Conservation (phyloP, 305 asterid species). For the Stenogyne calaminthoides region DNA sequence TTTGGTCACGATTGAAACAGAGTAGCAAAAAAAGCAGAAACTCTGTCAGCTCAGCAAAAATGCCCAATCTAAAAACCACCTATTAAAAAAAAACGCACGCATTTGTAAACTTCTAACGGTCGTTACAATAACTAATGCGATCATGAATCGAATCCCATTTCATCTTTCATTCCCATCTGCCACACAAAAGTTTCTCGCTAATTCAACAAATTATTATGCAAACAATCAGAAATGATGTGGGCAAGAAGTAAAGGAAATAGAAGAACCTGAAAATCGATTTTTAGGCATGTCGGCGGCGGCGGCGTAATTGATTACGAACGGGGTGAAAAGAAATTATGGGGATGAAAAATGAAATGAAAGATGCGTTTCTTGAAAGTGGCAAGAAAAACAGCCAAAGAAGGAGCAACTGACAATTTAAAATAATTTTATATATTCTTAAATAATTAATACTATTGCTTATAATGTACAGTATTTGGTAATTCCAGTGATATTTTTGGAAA, state of each 20-base stretch:
- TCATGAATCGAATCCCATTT: conserved; percentile 28
- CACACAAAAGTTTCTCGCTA: not conserved
- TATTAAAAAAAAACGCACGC: not conserved
- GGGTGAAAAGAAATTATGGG: not conserved
- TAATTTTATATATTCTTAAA: not conserved
- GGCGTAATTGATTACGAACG: conserved; percentile 12
- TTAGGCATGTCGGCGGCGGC: conserved; percentile 58
- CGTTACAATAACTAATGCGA: conserved; percentile 18
- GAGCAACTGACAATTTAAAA: not conserved
- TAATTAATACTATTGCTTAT: not conserved
- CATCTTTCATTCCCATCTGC: conserved; percentile 3
- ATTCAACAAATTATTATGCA: conserved; percentile 12
- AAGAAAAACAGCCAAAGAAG: not conserved
- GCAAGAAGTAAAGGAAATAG: not conserved
- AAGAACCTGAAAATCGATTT: conserved; percentile 55
- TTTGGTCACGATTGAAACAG: conserved; percentile 34
- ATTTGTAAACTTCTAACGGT: not conserved
- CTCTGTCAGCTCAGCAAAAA: conserved; percentile 10
- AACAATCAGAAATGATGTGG: not conserved
- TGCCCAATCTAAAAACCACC: conserved; percentile 1
- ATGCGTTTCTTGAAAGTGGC: conserved; percentile 23
- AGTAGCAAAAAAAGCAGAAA: conserved; percentile 11
- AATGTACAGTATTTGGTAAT: not conserved
- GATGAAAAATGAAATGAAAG: conserved; percentile 2
- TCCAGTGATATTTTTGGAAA: not conserved